Evolutionary conservation across 139 green algal species (phyloP).

Genomic region (Marvania coccoides): DNA sequence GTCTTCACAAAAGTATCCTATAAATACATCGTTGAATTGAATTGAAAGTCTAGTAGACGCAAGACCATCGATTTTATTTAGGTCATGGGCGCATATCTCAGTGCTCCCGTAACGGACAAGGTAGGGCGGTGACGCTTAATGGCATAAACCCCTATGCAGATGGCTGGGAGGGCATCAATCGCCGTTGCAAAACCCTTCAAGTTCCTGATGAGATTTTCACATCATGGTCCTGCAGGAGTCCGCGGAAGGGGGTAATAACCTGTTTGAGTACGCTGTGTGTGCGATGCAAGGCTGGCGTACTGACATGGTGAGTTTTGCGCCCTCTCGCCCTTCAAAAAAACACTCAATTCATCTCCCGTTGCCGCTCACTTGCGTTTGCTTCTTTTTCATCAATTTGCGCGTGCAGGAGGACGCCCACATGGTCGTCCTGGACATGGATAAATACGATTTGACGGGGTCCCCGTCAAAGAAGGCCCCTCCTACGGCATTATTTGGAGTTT

Average conservation of each 20-base stretch:
- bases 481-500: constrained; percentile 44
- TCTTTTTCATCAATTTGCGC: background rate
- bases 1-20: no score
- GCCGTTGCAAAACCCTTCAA: background rate
- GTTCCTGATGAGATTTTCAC: background rate
- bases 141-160: background rate
- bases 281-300: constrained; percentile 69
- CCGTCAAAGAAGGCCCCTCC: background rate
- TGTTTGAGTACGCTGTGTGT: constrained; percentile 44
- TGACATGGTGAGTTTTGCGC: constrained; percentile 46
- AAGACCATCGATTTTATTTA: no score
- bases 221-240: constrained; percentile 27
- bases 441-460: background rate
- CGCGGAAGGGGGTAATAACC: constrained; percentile 36
- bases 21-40: no score
- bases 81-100: constrained; percentile 65
- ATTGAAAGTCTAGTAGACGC: no score
- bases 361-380: background rate
- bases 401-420: constrained; percentile 45
- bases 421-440: constrained; percentile 28
- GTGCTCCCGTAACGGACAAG: constrained; percentile 53
- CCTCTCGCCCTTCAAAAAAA: background rate
- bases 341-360: background rate
- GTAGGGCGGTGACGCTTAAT: constrained; percentile 11
- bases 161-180: background rate